phyloP scores from a whole-genome alignment of 1,284 basidiomycete species.

The Ganoderma resinaceum region DNA sequence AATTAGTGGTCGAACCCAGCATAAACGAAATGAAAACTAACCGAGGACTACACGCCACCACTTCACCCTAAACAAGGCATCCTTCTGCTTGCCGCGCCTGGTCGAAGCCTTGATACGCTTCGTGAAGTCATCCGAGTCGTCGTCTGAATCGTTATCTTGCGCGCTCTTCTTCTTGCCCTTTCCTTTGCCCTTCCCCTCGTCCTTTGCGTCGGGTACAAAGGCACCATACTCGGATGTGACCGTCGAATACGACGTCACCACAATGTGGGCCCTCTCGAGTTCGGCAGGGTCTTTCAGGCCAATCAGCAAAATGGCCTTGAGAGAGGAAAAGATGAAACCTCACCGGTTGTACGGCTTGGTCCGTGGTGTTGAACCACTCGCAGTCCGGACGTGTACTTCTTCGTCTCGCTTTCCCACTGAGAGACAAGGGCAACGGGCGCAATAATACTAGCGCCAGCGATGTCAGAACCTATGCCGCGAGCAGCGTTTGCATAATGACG shows the following conservation, averaged over 20 bases:
- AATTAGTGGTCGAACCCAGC: slow-evolving; percentile 5
- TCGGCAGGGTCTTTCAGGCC: slow-evolving; percentile 58
- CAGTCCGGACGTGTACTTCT: slow-evolving; percentile 77
- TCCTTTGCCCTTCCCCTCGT: slow-evolving; percentile 49
- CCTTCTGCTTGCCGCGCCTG: slow-evolving; percentile 54
- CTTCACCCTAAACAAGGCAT: slow-evolving; percentile 79
- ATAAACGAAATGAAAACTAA: slow-evolving; percentile 40
- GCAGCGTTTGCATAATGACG: slow-evolving; percentile 38
- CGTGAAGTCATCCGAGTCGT: slow-evolving; percentile 48
- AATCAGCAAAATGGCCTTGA: not conserved
- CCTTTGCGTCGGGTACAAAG: slow-evolving; percentile 54
- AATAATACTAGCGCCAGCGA: slow-evolving; percentile 62
- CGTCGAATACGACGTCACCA: slow-evolving; percentile 86
- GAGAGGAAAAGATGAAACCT: slow-evolving; percentile 21
- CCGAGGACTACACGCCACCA: slow-evolving; percentile 92
- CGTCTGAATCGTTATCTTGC: slow-evolving; percentile 37
- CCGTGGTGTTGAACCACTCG: slow-evolving; percentile 88
- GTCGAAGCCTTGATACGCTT: slow-evolving; percentile 48
- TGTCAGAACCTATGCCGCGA: not conserved
- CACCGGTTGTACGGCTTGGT: slow-evolving; percentile 70
- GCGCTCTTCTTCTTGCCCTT: slow-evolving; percentile 51
- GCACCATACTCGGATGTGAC: slow-evolving; percentile 76
- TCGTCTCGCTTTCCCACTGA: slow-evolving; percentile 92
- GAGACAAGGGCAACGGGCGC: slow-evolving; percentile 86
- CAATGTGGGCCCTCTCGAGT: slow-evolving; percentile 74